Percentiles rank a stretch among this genome's conserved stretches.
These are phyloP conservation scores for Peronospora farinosa DNA, from an alignment of 352 stramenopile species.

Conservation along the genomic window DNA sequence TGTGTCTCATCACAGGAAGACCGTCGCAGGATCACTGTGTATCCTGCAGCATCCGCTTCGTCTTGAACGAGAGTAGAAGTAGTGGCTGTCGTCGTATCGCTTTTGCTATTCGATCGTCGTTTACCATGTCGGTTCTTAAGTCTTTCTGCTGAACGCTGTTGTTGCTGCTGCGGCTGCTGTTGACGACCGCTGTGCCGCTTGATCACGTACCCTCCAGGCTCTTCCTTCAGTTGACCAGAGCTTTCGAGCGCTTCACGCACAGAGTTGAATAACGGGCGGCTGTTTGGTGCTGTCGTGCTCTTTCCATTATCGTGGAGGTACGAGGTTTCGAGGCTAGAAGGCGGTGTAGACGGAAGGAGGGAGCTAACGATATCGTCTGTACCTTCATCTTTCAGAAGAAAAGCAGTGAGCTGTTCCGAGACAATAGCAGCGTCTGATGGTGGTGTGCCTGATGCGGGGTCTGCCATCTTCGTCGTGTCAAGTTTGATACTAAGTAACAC, in stretches of 20 bases:
- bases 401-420: constrained; percentile 13
- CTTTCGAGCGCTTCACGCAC: constrained; percentile 42
- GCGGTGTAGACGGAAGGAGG: constrained; percentile 2
- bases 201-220: constrained; percentile 34
- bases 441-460: constrained; percentile 7
- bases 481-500: constrained; percentile 18
- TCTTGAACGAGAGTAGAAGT: constrained; percentile 4
- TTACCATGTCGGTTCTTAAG: constrained; percentile 17
- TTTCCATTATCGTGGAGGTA: neutral
- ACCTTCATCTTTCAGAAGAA: constrained; percentile 22
- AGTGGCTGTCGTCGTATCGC: constrained; percentile 4
- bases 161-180: constrained; percentile 14
- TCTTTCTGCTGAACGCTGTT: constrained; percentile 8
- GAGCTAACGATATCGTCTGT: neutral
- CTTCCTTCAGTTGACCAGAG: constrained; percentile 29
- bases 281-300: constrained; percentile 6
- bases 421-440: constrained; percentile 16
- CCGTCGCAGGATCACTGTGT: constrained; percentile 47
- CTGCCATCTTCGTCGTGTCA: constrained; percentile 20
- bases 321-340: constrained; percentile 2
- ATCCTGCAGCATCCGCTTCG: constrained; percentile 40
- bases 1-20: constrained; percentile 20
- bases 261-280: constrained; percentile 34
- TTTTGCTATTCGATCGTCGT: constrained; percentile 7
- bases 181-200: constrained; percentile 21